Evolutionary conservation across 1,139 yeast genomes (phyloP).

Genomic region (Kodamaea ohmeri): DNA sequence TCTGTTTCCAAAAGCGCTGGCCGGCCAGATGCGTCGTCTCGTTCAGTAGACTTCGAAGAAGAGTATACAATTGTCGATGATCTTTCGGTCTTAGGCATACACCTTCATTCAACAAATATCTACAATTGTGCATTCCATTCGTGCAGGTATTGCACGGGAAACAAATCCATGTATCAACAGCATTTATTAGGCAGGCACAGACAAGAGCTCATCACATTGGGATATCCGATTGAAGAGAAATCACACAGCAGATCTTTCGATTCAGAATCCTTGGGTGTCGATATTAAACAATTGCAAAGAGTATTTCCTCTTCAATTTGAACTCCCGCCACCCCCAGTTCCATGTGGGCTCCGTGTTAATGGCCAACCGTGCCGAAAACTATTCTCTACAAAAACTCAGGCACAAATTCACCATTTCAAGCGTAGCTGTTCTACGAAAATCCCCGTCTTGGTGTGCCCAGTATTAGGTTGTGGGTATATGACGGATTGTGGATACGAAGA

Average conservation of each 20-base stretch:
- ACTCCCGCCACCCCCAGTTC: slow-evolving; percentile 17
- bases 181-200: slow-evolving; percentile 33
- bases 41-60: slow-evolving; percentile 23
- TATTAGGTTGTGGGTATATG: slow-evolving; percentile 42
- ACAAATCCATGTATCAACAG: slow-evolving; percentile 26
- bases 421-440: slow-evolving; percentile 28
- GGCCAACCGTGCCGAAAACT: slow-evolving; percentile 17
- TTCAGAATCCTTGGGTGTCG: background rate
- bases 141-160: slow-evolving; percentile 35
- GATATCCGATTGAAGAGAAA: slow-evolving; percentile 30
- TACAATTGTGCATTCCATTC: slow-evolving; percentile 30
- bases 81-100: slow-evolving; percentile 8
- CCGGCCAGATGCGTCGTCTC: background rate
- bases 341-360: slow-evolving; percentile 4
- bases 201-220: slow-evolving; percentile 24
- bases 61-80: slow-evolving; percentile 26
- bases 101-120: slow-evolving; percentile 10
- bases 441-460: slow-evolving; percentile 39
- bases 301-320: slow-evolving; percentile 30
- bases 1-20: background rate
- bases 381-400: slow-evolving; percentile 19
- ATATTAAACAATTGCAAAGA: slow-evolving; percentile 13
- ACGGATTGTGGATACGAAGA: slow-evolving; percentile 37
- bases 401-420: slow-evolving; percentile 22
- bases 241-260: background rate